phyloP scores from a whole-genome alignment of 164 flowering plant genomes.

The Protea cynaroides region DNA sequence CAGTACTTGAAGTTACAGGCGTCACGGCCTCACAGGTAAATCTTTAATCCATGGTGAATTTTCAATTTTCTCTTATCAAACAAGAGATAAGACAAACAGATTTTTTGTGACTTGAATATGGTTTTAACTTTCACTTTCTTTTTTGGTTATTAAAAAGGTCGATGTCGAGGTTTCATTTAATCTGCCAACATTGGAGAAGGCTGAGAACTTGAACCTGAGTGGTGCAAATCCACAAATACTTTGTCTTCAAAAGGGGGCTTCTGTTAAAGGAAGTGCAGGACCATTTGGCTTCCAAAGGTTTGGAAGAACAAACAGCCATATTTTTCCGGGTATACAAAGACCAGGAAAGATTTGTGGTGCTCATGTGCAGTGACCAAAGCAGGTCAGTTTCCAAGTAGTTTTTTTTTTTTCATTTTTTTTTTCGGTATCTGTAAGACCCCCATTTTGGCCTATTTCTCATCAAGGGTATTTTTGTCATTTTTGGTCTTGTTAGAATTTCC shows the following conservation, averaged over 20 bases:
- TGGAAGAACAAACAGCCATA: constrained; percentile 54
- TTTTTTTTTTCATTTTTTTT: too few relatives aligned
- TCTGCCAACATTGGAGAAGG: constrained; percentile 23
- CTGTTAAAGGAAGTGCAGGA: constrained; percentile 36
- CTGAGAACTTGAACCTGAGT: constrained; percentile 34
- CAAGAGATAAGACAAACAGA: too few relatives aligned
- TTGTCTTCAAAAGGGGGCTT: constrained; percentile 35
- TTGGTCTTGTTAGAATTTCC: too few relatives aligned
- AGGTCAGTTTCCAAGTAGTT: constrained; percentile 29
- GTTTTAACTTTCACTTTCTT: too few relatives aligned
- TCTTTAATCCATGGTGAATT: neutral
- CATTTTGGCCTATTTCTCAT: too few relatives aligned
- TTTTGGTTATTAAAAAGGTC: constrained; percentile 21
- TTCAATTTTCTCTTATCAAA: too few relatives aligned
- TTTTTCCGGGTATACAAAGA: constrained; percentile 50
- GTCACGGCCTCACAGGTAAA: constrained; percentile 37
- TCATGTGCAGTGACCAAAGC: constrained; percentile 74
- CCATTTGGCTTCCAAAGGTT: constrained; percentile 56
- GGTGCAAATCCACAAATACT: constrained; percentile 41
- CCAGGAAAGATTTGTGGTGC: constrained; percentile 30
- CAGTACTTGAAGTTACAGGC: constrained; percentile 25
- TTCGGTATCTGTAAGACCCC: too few relatives aligned
- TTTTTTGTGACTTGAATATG: too few relatives aligned
- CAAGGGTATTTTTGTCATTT: too few relatives aligned
- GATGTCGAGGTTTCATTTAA: constrained; percentile 49